phyloP scores from a whole-genome alignment of 768 basidiomycete species.

The Boletellus ananiceps region DNA sequence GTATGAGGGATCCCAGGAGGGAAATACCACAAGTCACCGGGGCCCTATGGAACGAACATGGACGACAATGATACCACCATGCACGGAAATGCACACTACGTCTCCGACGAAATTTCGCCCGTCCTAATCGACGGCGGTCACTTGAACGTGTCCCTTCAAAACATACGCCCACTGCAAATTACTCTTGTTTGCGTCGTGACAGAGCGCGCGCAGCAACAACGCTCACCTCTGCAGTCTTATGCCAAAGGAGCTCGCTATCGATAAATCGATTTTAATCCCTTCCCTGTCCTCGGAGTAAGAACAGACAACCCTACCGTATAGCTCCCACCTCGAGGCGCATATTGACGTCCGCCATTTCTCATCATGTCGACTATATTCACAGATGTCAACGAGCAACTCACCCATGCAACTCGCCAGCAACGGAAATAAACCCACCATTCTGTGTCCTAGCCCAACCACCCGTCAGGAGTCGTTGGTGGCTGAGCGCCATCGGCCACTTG shows the following conservation, averaged over 20 bases:
- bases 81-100: conserved; percentile 33
- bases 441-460: conserved; percentile 62
- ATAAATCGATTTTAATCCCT: background rate
- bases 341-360: conserved; percentile 29
- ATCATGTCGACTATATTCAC: conserved; percentile 28
- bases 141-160: conserved; percentile 39
- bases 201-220: background rate
- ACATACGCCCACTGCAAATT: conserved; percentile 44
- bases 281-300: background rate
- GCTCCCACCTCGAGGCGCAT: conserved; percentile 37
- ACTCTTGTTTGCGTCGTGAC: background rate
- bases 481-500: conserved; percentile 58
- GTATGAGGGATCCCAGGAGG: conserved; percentile 50
- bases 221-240: conserved; percentile 28
- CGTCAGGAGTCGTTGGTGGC: conserved; percentile 49
- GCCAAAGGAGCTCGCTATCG: conserved; percentile 41
- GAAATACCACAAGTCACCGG: conserved; percentile 53
- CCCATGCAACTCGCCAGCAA: background rate
- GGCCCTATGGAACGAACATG: conserved; percentile 25
- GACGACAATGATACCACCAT: background rate
- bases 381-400: background rate
- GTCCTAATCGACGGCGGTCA: conserved; percentile 44
- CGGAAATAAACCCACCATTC: conserved; percentile 36
- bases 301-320: conserved; percentile 24
- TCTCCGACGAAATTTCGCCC: conserved; percentile 45